A percentile compares a stretch with the other conserved stretches of the same genome.
These are phyloP conservation scores for Backusella parvicylindrica DNA, from an alignment of 192 early-diverging fungal genomes.

Conservation along the genomic window DNA sequence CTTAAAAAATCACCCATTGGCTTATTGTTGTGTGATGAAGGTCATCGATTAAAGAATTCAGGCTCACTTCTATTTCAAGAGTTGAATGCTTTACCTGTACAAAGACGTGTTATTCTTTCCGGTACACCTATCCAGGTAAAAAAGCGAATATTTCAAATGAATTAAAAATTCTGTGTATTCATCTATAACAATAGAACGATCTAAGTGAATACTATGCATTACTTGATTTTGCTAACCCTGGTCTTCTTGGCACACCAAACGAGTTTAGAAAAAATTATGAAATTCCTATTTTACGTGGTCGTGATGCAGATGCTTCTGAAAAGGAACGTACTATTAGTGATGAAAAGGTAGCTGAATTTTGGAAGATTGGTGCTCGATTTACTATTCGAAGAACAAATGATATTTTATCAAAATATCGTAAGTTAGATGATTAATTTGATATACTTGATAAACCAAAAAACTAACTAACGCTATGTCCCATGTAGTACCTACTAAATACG, in stretches of 20 bases:
- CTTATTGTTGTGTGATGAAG: constrained; percentile 95
- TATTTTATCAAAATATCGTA: constrained; percentile 93
- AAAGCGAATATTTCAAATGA: neutral
- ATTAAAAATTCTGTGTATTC: neutral
- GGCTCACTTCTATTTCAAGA: constrained; percentile 46
- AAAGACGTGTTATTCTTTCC: constrained; percentile 90
- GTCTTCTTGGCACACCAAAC: constrained; percentile 76
- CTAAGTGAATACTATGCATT: constrained; percentile 91
- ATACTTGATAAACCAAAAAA: neutral
- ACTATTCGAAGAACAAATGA: constrained; percentile 98
- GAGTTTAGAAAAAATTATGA: constrained; percentile 95
- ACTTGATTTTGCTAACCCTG: constrained; percentile 94
- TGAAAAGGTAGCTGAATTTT: constrained; percentile 80
- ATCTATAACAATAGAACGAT: constrained; percentile 54
- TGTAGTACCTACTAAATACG: constrained; percentile 92
- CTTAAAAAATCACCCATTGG: constrained; percentile 83
- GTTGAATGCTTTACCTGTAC: constrained; percentile 66
- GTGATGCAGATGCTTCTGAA: constrained; percentile 87
- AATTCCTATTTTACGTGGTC: constrained; percentile 88
- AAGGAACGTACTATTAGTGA: constrained; percentile 76
- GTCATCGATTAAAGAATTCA: constrained; percentile 92
- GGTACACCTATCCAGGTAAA: constrained; percentile 89
- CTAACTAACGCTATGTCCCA: neutral
- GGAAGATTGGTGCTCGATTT: constrained; percentile 85
- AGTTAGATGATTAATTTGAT: constrained; percentile 13